Conservation (phyloP, 805 yeast species). For the Saccharomycopsis selenospora region DNA sequence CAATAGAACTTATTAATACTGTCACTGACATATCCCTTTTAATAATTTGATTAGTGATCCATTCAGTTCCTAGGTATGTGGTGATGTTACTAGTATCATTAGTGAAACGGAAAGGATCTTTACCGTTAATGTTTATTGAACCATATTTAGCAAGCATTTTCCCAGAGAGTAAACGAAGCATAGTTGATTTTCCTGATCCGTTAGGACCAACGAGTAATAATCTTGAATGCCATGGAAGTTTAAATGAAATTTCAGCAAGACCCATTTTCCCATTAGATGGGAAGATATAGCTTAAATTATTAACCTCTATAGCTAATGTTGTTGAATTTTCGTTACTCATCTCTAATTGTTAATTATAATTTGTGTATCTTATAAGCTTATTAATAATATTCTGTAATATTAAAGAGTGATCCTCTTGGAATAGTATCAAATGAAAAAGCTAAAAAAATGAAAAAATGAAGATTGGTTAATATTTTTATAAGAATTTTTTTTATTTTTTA, state of each 20-base stretch:
- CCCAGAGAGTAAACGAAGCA: conserved; percentile 80
- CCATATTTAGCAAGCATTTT: conserved; percentile 79
- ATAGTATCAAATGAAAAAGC: no score
- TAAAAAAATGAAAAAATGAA: no score
- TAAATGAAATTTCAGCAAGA: conserved; percentile 51
- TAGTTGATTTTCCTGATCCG: conserved; percentile 95
- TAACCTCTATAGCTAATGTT: conserved; percentile 50
- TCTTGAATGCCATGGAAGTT: conserved; percentile 64
- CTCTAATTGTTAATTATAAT: background rate
- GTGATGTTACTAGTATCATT: conserved; percentile 43
- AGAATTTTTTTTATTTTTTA: no score
- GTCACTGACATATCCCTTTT: conserved; percentile 87
- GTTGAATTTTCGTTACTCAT: background rate
- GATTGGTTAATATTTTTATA: no score
- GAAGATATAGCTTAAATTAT: conserved; percentile 62
- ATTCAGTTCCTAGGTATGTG: conserved; percentile 91
- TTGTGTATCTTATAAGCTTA: background rate
- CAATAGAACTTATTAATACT: conserved; percentile 70
- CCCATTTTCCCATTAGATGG: conserved; percentile 55
- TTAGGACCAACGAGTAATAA: conserved; percentile 85
- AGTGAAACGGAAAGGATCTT: conserved; percentile 74
- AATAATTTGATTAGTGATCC: conserved; percentile 90
- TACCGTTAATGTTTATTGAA: conserved; percentile 62
- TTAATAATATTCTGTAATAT: no score
- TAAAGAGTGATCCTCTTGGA: no score